These are phyloP conservation scores for Cladosporium cucumerinum DNA, from an alignment of 2,329 filamentous ascomycete genomes.

Conservation along the genomic window DNA sequence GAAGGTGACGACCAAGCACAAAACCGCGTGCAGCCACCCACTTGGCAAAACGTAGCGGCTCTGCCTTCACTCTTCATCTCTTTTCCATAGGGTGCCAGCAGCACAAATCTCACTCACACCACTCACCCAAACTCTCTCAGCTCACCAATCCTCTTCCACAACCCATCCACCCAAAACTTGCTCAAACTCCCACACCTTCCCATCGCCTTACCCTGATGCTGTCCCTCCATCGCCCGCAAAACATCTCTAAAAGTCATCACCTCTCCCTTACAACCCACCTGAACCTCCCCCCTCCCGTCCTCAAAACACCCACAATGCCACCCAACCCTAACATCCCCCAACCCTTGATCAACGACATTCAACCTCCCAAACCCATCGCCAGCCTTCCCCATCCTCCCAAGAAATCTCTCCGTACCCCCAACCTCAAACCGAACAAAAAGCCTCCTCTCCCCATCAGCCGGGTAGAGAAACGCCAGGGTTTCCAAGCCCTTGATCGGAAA, in stretches of 20 bases:
- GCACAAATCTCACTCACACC: background rate
- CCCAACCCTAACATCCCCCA: background rate
- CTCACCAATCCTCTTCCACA: background rate
- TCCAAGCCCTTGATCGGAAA: background rate
- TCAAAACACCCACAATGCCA: constrained; percentile 10
- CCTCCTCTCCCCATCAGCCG: constrained; percentile 1
- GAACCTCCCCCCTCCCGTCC: background rate
- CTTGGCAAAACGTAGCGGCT: background rate
- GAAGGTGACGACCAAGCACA: background rate
- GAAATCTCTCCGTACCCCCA: background rate
- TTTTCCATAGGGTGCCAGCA: background rate
- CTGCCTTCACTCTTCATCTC: background rate
- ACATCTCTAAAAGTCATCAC: background rate
- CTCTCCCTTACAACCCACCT: background rate
- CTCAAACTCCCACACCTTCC: background rate
- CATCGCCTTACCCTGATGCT: background rate
- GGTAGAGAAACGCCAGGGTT: constrained; percentile 3
- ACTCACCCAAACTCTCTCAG: background rate
- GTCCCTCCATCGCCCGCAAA: background rate
- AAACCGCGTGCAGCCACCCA: too few species aligned
- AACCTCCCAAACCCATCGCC: background rate
- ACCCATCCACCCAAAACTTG: constrained; percentile 11
- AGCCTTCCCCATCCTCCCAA: background rate
- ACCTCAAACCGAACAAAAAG: background rate
- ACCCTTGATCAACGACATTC: background rate